These are phyloP conservation scores for Scheffersomyces parashehatae DNA, from an alignment of 1,139 yeast species.

Conservation along the genomic window DNA sequence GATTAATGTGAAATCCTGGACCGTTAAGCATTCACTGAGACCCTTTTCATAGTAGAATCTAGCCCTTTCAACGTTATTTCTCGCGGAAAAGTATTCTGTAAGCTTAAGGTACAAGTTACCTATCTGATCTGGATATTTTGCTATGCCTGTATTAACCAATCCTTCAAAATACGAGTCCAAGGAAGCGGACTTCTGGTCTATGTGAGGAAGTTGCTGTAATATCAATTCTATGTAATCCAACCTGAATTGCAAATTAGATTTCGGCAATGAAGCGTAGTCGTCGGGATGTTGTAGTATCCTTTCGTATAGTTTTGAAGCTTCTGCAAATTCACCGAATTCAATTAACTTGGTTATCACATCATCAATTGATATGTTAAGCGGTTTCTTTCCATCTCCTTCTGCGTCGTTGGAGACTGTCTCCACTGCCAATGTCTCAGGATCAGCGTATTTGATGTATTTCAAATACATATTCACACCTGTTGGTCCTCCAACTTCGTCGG, in stretches of 20 bases:
- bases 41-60: constrained; percentile 53
- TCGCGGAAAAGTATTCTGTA: constrained; percentile 45
- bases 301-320: constrained; percentile 17
- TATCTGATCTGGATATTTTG: constrained; percentile 61
- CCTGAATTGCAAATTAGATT: constrained; percentile 8
- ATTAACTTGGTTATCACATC: constrained; percentile 23
- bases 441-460: constrained; percentile 40
- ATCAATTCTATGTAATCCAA: constrained; percentile 8
- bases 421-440: constrained; percentile 12
- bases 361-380: constrained; percentile 7
- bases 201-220: background rate
- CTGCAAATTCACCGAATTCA: constrained; percentile 21
- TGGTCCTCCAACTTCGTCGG: constrained; percentile 43
- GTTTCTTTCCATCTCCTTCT: background rate
- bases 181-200: background rate
- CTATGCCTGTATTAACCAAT: constrained; percentile 37
- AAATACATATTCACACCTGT: constrained; percentile 45
- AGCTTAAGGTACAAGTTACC: constrained; percentile 52
- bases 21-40: constrained; percentile 45
- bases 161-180: constrained; percentile 25
- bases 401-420: background rate
- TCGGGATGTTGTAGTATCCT: constrained; percentile 12
- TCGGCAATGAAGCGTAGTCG: constrained; percentile 11
- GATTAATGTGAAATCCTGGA: constrained; percentile 62
- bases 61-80: constrained; percentile 39